phyloP scores from a whole-genome alignment of 805 yeast genomes.

The Metschnikowia amazonensis region DNA sequence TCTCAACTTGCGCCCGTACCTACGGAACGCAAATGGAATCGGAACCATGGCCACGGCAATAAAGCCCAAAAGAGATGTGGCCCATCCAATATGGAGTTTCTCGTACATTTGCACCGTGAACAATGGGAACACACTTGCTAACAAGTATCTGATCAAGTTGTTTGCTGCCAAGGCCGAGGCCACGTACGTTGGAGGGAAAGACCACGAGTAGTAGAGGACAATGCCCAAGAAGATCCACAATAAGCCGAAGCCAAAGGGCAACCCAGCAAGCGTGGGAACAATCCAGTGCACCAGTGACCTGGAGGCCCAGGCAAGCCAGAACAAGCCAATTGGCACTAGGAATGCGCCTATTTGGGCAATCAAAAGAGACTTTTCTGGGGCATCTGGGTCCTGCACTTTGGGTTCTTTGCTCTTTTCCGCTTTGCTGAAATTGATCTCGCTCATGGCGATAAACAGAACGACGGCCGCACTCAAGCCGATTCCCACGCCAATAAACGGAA shows the following conservation, averaged over 20 bases:
- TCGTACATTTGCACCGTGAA: conserved; percentile 83
- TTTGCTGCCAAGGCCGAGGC: conserved; percentile 92
- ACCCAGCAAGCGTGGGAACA: conserved; percentile 72
- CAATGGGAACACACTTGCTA: conserved; percentile 79
- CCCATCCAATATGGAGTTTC: conserved; percentile 74
- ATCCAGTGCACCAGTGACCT: conserved; percentile 64
- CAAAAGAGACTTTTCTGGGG: conserved; percentile 59
- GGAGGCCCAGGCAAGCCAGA: conserved; percentile 83
- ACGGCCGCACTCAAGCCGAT: conserved; percentile 61
- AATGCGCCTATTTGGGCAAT: conserved; percentile 66
- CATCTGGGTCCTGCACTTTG: conserved; percentile 58
- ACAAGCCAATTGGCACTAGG: conserved; percentile 61
- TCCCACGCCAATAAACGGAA: conserved; percentile 70
- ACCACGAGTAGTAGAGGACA: conserved; percentile 62
- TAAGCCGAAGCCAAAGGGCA: conserved; percentile 73
- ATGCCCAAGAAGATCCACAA: conserved; percentile 68
- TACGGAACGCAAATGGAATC: conserved; percentile 66
- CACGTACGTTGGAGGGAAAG: conserved; percentile 70
- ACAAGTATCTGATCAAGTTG: conserved; percentile 67
- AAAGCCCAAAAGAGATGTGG: conserved; percentile 62
- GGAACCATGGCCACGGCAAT: conserved; percentile 68
- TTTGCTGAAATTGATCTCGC: conserved; percentile 36
- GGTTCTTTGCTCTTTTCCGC: conserved; percentile 32
- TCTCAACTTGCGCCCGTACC: conserved; percentile 58
- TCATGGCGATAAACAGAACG: conserved; percentile 45